Evolutionary conservation across 208 protist species (phyloP).

Genomic region (Leishmania lainsoni): DNA sequence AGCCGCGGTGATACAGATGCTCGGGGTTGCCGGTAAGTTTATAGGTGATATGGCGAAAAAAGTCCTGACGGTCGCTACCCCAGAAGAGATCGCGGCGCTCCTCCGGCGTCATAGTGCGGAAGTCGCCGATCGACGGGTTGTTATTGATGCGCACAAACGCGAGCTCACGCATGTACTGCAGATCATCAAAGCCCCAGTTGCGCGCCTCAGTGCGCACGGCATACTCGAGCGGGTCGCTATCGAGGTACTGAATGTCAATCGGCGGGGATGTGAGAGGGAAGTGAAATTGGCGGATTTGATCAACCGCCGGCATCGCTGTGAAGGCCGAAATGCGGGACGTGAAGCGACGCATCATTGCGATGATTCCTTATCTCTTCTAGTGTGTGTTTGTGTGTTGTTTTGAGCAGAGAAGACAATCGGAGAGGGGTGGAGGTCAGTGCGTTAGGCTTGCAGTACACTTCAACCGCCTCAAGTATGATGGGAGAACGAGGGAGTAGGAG

Average conservation of each 20-base stretch:
- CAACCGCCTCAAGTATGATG: not conserved
- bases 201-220: conserved; percentile 88
- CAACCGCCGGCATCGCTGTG: conserved; percentile 23
- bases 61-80: conserved; percentile 89
- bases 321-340: conserved; percentile 39
- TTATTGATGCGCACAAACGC: conserved; percentile 90
- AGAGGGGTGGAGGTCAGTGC: not conserved
- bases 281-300: conserved; percentile 65
- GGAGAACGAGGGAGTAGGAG: not conserved
- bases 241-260: conserved; percentile 87
- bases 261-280: conserved; percentile 83
- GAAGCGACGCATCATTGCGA: conserved; percentile 38
- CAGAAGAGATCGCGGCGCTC: conserved; percentile 86
- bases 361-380: not conserved
- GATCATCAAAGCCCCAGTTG: conserved; percentile 87
- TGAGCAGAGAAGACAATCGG: not conserved
- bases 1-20: conserved; percentile 90
- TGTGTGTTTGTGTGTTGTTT: not conserved
- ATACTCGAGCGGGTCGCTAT: conserved; percentile 87
- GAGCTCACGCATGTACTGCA: conserved; percentile 89
- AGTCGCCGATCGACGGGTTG: conserved; percentile 86
- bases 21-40: conserved; percentile 72
- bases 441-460: not conserved
- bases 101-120: conserved; percentile 84
- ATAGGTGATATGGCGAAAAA: conserved; percentile 82